A percentile compares a stretch with the other conserved stretches of the same genome.
phyloP scores from a whole-genome alignment of 306 rosid species.

The Inga laurina region DNA sequence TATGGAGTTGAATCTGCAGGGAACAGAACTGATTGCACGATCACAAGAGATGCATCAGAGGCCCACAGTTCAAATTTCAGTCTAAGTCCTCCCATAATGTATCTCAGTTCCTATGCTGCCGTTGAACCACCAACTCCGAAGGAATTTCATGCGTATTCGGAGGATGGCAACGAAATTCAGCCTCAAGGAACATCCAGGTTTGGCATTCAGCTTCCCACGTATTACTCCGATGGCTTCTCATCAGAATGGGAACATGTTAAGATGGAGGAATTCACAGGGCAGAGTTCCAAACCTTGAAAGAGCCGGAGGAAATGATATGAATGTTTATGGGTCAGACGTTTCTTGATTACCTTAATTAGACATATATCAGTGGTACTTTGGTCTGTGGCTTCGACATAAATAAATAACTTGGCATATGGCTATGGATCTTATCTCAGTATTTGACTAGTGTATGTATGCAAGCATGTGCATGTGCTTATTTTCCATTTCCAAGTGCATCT shows the following conservation, averaged over 20 bases:
- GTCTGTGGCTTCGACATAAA: not conserved
- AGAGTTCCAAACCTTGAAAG: constrained; percentile 28
- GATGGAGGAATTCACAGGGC: constrained; percentile 54
- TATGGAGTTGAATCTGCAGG: constrained; percentile 35
- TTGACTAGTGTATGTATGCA: constrained; percentile 3
- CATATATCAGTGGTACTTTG: constrained; percentile 20
- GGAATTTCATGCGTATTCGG: constrained; percentile 38
- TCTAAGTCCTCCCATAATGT: constrained; percentile 29
- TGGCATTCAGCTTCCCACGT: constrained; percentile 37
- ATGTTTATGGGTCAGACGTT: constrained; percentile 9
- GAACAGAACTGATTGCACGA: constrained; percentile 39
- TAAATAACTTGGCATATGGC: not conserved
- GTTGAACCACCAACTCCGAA: constrained; percentile 30
- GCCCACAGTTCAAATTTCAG: not conserved
- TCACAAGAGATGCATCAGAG: constrained; percentile 21
- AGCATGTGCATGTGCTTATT: not conserved
- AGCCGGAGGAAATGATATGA: constrained; percentile 21
- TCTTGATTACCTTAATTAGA: constrained; percentile 9
- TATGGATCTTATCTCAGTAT: not conserved
- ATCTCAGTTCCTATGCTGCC: constrained; percentile 29
- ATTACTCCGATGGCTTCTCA: constrained; percentile 49
- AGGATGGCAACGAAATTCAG: constrained; percentile 38
- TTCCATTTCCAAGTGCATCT: constrained; percentile 9
- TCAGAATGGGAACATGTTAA: constrained; percentile 87
- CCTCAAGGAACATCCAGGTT: constrained; percentile 25